Evolutionary conservation across 495 filamentous ascomycete species (phyloP), one percentile per base, ranked within the genome.

Genomic region (Hypoxylon rickii): DNA sequence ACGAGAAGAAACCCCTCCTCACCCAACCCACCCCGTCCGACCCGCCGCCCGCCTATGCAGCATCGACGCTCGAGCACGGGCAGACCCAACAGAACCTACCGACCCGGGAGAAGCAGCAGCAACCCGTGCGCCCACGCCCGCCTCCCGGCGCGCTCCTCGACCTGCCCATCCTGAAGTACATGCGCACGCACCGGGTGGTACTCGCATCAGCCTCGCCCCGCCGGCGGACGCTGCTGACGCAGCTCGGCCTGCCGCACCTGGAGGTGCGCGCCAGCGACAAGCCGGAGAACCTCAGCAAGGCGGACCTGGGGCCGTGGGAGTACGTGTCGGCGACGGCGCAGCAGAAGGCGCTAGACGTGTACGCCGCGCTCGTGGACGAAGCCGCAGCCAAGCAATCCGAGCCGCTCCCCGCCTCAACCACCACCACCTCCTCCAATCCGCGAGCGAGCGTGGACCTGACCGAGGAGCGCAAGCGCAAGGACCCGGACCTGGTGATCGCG

Each of bases 261-360:
- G 90, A 96, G 55, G 80, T 96, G 63, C 78, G 87, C 57, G 90
- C 94, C 31, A 95, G 90, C 32, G 83, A 77, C 51, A 83, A 87
- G 38, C 84, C 86, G 31, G 93, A 97, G 71, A 79, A 96, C 76
- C 82, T 93, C 32, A 80, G 88, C 55, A 96, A 97, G 64, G 72
- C 75, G n/a, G 60, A 70, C 2, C 81, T 90, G 39, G 78, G 82
- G 0, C 89, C 94, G 0, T 90, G 91, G 67, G 89, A 92, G 66
- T 98, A 98, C 76, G 94, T 96, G 3, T 79, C 92, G 1, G 81
- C 84, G 22, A 98, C 95, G 11, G 95, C 94, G 1, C 83, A 79
- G 2, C 83, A 86, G 61, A 98, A 97, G 69, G 86, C 86, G 21
- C 77, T 86, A 15, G 77, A 84, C 18, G 90, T 97, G 5, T 98